phyloP scores from a whole-genome alignment of 176 grass and related monocot genomes.

The Avena atlantica region DNA sequence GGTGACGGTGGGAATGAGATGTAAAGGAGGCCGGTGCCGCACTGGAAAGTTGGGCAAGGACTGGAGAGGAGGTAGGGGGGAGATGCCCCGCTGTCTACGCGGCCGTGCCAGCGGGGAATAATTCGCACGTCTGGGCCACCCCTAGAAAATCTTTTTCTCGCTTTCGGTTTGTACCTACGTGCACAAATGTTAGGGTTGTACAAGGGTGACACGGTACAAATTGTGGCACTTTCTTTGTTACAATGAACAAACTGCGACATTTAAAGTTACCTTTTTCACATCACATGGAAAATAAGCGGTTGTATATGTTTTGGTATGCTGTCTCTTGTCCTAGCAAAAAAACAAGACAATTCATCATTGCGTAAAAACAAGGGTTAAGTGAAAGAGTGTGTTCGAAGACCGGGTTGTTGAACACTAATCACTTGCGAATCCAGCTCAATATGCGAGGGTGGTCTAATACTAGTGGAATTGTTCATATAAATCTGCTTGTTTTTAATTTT shows the following conservation, averaged over 20 bases:
- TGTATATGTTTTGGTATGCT: too few relatives aligned
- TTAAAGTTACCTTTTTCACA: not conserved
- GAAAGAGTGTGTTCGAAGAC: too few relatives aligned
- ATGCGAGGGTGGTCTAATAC: too few relatives aligned
- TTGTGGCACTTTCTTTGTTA: not conserved
- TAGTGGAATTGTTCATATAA: too few relatives aligned
- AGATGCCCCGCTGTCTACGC: slow-evolving; percentile 29
- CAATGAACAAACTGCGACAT: not conserved
- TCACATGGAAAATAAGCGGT: not conserved
- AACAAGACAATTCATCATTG: too few relatives aligned
- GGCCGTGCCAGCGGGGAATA: slow-evolving; percentile 54
- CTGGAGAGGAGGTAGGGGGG: not conserved
- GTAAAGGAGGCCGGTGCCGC: slow-evolving; percentile 51
- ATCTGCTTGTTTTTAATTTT: too few relatives aligned
- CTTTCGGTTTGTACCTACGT: not conserved
- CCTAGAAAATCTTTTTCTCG: not conserved
- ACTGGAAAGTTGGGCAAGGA: slow-evolving; percentile 55
- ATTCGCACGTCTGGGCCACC: slow-evolving; percentile 26
- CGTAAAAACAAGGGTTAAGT: too few relatives aligned
- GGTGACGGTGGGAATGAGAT: slow-evolving; percentile 30
- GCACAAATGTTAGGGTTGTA: slow-evolving; percentile 1
- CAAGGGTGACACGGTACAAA: not conserved
- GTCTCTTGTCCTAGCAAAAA: too few relatives aligned
- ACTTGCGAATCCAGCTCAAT: too few relatives aligned
- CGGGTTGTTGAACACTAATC: too few relatives aligned